phyloP scores from a whole-genome alignment of 2,329 filamentous ascomycete genomes.

The Rhynchosporium agropyri region DNA sequence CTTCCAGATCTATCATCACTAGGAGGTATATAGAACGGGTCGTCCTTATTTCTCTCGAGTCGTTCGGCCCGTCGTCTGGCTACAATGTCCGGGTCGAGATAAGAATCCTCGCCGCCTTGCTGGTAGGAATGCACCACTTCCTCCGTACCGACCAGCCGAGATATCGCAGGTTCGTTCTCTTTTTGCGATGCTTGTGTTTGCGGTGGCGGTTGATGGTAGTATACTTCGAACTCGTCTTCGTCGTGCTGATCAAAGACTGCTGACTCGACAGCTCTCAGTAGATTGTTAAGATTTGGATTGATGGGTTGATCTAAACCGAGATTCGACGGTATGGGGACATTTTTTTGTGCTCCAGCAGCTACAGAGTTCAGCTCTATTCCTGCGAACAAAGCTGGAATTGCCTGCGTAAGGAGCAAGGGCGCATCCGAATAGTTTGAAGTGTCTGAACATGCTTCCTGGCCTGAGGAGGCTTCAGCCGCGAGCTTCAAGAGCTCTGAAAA shows the following conservation, averaged over 20 bases:
- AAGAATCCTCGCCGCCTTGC: conserved; percentile 63
- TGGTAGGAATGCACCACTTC: conserved; percentile 58
- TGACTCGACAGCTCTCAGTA: conserved; percentile 63
- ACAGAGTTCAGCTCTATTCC: conserved; percentile 93
- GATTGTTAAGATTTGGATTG: conserved; percentile 68
- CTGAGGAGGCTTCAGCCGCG: conserved; percentile 76
- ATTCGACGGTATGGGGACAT: conserved; percentile 77
- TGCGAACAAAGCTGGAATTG: conserved; percentile 83
- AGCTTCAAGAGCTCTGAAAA: conserved; percentile 88
- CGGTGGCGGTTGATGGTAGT: conserved; percentile 61
- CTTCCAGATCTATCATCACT: conserved; percentile 57
- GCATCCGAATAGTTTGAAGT: conserved; percentile 60
- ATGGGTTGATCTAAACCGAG: conserved; percentile 83
- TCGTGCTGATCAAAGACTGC: conserved; percentile 54
- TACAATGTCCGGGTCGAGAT: conserved; percentile 72
- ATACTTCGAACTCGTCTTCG: conserved; percentile 68
- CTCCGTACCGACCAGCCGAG: conserved; percentile 50
- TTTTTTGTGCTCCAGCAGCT: conserved; percentile 76
- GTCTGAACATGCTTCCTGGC: conserved; percentile 61
- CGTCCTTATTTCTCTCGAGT: conserved; percentile 81
- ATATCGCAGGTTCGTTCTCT: conserved; percentile 59
- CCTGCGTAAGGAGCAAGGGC: conserved; percentile 84
- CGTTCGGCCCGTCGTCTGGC: conserved; percentile 77
- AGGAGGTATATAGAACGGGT: conserved; percentile 87
- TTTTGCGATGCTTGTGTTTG: conserved; percentile 48